These are phyloP conservation scores for Monosporascus sp. DNA, from an alignment of 2,329 filamentous ascomycete genomes.

Conservation along the genomic window DNA sequence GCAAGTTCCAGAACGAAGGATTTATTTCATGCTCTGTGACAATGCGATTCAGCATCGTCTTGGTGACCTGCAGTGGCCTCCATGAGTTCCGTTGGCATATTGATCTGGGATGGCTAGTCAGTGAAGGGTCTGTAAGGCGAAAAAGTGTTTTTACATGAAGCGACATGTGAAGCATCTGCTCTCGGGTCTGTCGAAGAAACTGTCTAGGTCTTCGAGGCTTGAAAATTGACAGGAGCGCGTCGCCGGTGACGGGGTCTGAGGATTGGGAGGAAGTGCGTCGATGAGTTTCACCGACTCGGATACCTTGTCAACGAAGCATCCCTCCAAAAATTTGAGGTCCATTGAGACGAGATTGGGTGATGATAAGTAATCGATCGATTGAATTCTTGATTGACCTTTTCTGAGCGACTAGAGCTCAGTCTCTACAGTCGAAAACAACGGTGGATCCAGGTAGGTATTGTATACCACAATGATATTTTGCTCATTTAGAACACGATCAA, in stretches of 20 bases:
- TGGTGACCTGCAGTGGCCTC: conserved; percentile 20
- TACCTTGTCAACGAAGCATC: conserved; percentile 16
- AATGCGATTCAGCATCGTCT: conserved; percentile 17
- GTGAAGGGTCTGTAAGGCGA: neutral
- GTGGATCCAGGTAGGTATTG: neutral
- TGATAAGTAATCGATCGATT: neutral
- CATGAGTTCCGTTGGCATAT: conserved; percentile 25
- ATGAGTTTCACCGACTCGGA: conserved; percentile 14
- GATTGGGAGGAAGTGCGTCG: conserved; percentile 7
- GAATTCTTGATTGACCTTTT: neutral
- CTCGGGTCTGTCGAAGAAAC: conserved; percentile 3
- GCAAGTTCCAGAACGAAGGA: conserved; percentile 17
- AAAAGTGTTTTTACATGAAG: conserved; percentile 10
- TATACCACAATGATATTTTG: neutral
- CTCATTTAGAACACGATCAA: too few species aligned
- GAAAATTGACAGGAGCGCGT: conserved; percentile 5
- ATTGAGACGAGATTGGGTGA: neutral
- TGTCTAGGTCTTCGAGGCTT: conserved; percentile 9
- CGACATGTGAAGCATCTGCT: conserved; percentile 11
- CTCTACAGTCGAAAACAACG: neutral
- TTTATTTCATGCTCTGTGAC: conserved; percentile 15
- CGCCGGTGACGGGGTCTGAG: neutral
- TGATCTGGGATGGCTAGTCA: conserved; percentile 13
- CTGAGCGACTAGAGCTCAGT: neutral
- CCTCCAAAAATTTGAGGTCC: conserved; percentile 3